Percentiles rank a stretch among this genome's conserved stretches.
Evolutionary conservation across 1,284 basidiomycete species (phyloP).

Genomic region (Flammula alnicola): DNA sequence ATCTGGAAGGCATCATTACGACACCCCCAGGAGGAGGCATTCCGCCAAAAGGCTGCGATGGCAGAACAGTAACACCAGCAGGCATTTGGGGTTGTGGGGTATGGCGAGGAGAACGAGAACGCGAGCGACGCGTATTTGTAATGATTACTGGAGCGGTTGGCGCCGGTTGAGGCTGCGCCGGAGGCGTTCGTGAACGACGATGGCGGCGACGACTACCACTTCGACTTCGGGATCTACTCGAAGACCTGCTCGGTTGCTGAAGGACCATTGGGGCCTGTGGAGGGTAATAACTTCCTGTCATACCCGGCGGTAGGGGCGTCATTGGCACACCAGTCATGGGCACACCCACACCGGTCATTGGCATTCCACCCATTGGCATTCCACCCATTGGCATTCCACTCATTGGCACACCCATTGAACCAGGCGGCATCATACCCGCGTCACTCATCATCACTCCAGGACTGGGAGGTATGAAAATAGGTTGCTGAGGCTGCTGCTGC

Average conservation of each 20-base stretch:
- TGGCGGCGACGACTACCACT: constrained; percentile 14
- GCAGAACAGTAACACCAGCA: constrained; percentile 6
- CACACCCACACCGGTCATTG: constrained; percentile 14
- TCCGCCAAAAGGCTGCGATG: constrained; percentile 13
- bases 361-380: constrained; percentile 19
- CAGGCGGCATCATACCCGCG: constrained; percentile 7
- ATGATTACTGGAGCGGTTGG: constrained; percentile 27
- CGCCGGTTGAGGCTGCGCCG: constrained; percentile 17
- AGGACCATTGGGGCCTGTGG: constrained; percentile 21
- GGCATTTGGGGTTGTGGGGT: constrained; percentile 16
- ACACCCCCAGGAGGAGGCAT: constrained; percentile 14
- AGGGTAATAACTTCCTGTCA: not conserved
- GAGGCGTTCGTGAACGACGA: constrained; percentile 13
- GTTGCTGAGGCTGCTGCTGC: constrained; percentile 19
- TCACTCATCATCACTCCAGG: constrained; percentile 4
- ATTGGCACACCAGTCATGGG: constrained; percentile 21
- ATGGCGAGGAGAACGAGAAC: constrained; percentile 31
- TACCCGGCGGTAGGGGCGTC: not conserved
- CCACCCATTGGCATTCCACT: too few species aligned
- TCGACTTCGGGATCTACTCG: constrained; percentile 17
- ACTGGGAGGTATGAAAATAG: constrained; percentile 19
- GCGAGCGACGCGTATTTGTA: constrained; percentile 27
- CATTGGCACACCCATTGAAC: constrained; percentile 20
- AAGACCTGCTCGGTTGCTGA: constrained; percentile 18
- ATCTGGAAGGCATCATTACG: constrained; percentile 24